Evolutionary conservation across 352 stramenopile species (phyloP).

Genomic region (Peronospora tabacina): DNA sequence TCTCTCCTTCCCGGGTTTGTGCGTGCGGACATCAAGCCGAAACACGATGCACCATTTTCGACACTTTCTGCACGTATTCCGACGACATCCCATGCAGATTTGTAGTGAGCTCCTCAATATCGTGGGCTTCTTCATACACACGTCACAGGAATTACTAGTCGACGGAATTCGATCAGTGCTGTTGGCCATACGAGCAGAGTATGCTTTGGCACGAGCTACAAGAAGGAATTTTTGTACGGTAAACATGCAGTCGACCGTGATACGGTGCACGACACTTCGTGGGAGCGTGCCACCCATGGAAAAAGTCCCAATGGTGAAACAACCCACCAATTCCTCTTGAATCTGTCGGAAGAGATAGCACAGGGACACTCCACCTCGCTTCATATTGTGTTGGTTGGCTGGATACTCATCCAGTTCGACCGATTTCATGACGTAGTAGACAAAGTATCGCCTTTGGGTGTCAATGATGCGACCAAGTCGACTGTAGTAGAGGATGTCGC

Average conservation of each 20-base stretch:
- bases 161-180: conserved; percentile 31
- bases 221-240: conserved; percentile 35
- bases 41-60: conserved; percentile 45
- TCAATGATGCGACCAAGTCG: conserved; percentile 60
- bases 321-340: conserved; percentile 39
- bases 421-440: conserved; percentile 52
- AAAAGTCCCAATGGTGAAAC: conserved; percentile 49
- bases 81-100: conserved; percentile 48
- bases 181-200: conserved; percentile 37
- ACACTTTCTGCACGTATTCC: conserved; percentile 45
- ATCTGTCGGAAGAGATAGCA: conserved; percentile 61
- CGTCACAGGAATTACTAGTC: conserved; percentile 35
- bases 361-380: conserved; percentile 39
- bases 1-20: conserved; percentile 33
- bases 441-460: conserved; percentile 42
- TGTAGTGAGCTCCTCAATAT: conserved; percentile 31
- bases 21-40: conserved; percentile 35
- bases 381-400: conserved; percentile 28
- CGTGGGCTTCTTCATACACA: conserved; percentile 40
- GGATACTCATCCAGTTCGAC: conserved; percentile 53
- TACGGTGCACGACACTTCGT: conserved; percentile 36
- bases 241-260: conserved; percentile 35
- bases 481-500: conserved; percentile 47
- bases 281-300: conserved; percentile 36
- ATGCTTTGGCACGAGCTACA: conserved; percentile 44